A percentile compares a stretch with the other conserved stretches of the same genome.
phyloP scores from a whole-genome alignment of 768 basidiomycete genomes.

The Leccinellum rugosiceps region DNA sequence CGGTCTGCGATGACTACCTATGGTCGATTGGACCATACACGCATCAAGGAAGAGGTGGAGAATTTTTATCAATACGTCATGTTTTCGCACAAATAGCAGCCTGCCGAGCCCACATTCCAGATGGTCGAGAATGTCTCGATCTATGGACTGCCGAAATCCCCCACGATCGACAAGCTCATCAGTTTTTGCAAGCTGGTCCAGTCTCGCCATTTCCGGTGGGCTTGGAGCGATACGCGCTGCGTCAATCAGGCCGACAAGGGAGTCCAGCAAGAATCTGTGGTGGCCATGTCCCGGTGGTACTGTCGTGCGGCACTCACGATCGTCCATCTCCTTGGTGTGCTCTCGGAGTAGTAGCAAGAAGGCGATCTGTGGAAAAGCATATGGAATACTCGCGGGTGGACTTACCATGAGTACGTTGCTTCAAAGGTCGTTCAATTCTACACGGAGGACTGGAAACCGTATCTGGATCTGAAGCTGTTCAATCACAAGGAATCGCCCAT shows the following conservation, averaged over 20 bases:
- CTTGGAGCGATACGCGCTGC: background rate
- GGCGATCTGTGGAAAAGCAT: background rate
- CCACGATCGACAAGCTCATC: background rate
- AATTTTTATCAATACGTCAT: background rate
- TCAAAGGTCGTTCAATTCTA: background rate
- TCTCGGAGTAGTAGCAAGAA: background rate
- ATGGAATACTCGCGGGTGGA: background rate
- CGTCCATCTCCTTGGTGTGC: background rate
- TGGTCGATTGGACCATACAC: background rate
- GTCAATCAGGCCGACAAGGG: background rate
- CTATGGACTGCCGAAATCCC: background rate
- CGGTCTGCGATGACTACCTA: background rate
- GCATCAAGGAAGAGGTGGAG: background rate
- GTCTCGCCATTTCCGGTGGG: background rate
- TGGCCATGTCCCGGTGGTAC: background rate
- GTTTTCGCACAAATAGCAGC: background rate
- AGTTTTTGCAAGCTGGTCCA: background rate
- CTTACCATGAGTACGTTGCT: background rate
- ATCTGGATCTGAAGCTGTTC: background rate
- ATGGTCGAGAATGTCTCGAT: background rate
- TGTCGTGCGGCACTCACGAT: background rate
- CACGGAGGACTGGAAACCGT: background rate
- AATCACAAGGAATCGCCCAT: background rate
- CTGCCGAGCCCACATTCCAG: background rate
- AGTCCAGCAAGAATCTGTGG: background rate